Evolutionary conservation across 139 green algal species (phyloP).

Genomic region (Nannochloris sp.): DNA sequence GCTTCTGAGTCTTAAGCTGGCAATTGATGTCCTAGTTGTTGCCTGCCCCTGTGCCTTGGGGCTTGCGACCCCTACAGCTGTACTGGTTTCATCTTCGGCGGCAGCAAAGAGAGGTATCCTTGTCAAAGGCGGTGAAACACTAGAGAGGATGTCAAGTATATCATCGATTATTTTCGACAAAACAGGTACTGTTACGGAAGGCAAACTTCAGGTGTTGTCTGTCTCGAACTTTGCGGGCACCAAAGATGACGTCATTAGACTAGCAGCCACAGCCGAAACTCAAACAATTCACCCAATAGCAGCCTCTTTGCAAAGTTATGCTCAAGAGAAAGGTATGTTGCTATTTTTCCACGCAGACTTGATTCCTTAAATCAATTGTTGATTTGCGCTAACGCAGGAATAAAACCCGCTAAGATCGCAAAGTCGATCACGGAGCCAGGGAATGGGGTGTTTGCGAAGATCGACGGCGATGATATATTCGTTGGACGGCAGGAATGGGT

Average conservation of each 20-base stretch:
- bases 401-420: slow-evolving; percentile 19
- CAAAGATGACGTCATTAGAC: slow-evolving; percentile 40
- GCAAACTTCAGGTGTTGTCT: slow-evolving; percentile 18
- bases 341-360: not conserved
- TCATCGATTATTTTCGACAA: slow-evolving; percentile 91
- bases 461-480: slow-evolving; percentile 44
- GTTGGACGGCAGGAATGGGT: slow-evolving; percentile 69
- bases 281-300: slow-evolving; percentile 76
- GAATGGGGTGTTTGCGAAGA: slow-evolving; percentile 34
- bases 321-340: slow-evolving; percentile 21
- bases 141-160: slow-evolving; percentile 69
- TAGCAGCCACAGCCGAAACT: slow-evolving; percentile 70
- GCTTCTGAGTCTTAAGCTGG: slow-evolving; percentile 69
- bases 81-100: slow-evolving; percentile 73
- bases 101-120: slow-evolving; percentile 71
- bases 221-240: slow-evolving; percentile 4
- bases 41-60: slow-evolving; percentile 94
- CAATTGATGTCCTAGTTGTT: slow-evolving; percentile 89
- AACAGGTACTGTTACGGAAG: slow-evolving; percentile 88
- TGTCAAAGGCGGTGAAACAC: slow-evolving; percentile 74
- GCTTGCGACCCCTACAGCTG: slow-evolving; percentile 90
- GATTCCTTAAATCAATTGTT: not conserved
- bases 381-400: not conserved
- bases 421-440: slow-evolving; percentile 50
- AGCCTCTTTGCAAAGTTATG: slow-evolving; percentile 54